phyloP scores from a whole-genome alignment of 768 basidiomycete species.

The Gloeophyllum trabeum region DNA sequence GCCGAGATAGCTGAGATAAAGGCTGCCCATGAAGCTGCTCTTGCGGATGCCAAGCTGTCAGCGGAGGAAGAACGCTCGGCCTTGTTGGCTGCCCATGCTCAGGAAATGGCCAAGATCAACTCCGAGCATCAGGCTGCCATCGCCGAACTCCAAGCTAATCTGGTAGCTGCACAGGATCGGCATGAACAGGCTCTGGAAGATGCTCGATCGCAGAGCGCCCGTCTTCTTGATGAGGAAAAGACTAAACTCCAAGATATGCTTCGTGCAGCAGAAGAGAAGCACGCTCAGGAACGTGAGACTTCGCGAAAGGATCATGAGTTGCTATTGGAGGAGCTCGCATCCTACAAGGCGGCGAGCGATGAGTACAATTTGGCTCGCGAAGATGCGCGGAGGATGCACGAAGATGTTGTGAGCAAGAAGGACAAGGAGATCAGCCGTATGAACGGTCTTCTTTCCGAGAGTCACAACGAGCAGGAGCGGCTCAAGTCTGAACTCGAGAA shows the following conservation, averaged over 20 bases:
- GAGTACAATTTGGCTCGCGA: conserved; percentile 23
- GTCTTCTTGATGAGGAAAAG: conserved; percentile 32
- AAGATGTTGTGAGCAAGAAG: conserved; percentile 41
- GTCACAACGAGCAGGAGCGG: conserved; percentile 27
- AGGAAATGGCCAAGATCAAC: conserved; percentile 26
- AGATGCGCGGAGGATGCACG: conserved; percentile 18
- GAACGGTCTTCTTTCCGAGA: conserved; percentile 35
- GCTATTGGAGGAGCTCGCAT: conserved; percentile 41
- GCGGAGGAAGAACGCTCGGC: conserved; percentile 24
- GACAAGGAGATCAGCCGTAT: conserved; percentile 17
- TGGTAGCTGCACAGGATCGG: conserved; percentile 25
- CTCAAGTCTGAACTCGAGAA: conserved; percentile 30
- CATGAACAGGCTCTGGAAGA: conserved; percentile 26
- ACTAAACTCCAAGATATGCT: conserved; percentile 30
- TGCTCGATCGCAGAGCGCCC: conserved; percentile 19
- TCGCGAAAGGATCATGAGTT: conserved; percentile 23
- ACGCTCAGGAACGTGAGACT: conserved; percentile 34
- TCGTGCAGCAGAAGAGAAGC: conserved; percentile 37
- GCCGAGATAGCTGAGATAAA: conserved; percentile 40
- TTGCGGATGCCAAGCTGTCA: conserved; percentile 17
- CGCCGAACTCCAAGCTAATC: conserved; percentile 24
- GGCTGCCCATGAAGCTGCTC: conserved; percentile 29
- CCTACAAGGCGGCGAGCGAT: conserved; percentile 35
- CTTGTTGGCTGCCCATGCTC: conserved; percentile 29
- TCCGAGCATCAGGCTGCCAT: conserved; percentile 38